Evolutionary conservation across 306 rosid species (phyloP).

Genomic region (Sechiopsis laciniata): DNA sequence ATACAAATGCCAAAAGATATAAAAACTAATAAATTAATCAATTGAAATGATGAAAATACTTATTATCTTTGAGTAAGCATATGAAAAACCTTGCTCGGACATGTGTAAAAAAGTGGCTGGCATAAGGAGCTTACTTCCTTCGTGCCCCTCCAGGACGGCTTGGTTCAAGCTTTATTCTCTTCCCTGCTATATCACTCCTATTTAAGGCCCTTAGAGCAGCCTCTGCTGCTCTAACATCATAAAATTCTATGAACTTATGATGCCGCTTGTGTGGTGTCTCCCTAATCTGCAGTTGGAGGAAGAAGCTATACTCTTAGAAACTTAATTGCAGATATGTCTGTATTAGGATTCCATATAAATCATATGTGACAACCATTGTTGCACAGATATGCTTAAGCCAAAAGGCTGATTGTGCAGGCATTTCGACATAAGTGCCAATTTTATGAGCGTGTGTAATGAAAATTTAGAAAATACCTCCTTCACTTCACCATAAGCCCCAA

Average conservation of each 20-base stretch:
- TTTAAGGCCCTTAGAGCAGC: constrained; percentile 84
- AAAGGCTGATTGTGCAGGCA: not conserved
- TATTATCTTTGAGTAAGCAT: not conserved
- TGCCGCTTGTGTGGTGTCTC: constrained; percentile 96
- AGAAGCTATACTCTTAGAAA: constrained; percentile 19
- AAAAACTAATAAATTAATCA: not conserved
- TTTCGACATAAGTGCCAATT: too few relatives aligned
- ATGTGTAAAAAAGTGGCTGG: not conserved
- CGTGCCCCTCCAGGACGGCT: constrained; percentile 99
- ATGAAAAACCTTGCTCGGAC: not conserved
- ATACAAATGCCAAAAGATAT: constrained; percentile 3
- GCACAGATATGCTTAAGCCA: not conserved
- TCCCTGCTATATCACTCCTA: constrained; percentile 92
- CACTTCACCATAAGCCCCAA: constrained; percentile 91
- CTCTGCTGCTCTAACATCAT: constrained; percentile 87
- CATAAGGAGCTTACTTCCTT: constrained; percentile 55
- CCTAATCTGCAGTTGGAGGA: constrained; percentile 59
- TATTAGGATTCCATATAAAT: not conserved
- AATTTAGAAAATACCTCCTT: constrained; percentile 56
- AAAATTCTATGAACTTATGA: constrained; percentile 86
- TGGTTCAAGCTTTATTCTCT: constrained; percentile 91
- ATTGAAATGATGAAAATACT: not conserved
- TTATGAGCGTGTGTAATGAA: not conserved
- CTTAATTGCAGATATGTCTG: constrained; percentile 4
- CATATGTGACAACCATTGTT: constrained; percentile 4